phyloP scores from a whole-genome alignment of 805 yeast genomes.

The Saccharomycopsis javanensis region DNA sequence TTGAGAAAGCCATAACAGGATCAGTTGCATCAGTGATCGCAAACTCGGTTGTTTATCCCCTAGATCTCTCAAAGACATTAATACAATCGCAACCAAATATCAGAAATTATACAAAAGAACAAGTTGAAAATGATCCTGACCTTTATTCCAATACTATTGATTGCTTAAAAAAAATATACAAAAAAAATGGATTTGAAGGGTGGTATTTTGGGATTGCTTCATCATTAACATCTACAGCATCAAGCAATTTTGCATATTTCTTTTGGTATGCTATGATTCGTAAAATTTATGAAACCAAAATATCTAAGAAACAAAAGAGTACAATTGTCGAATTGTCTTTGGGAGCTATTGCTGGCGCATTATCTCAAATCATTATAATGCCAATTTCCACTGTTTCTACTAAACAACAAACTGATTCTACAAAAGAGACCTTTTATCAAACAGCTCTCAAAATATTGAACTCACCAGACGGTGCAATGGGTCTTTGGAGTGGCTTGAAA shows the following conservation, averaged over 20 bases:
- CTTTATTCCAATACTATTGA: conserved; percentile 51
- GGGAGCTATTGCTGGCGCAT: conserved; percentile 76
- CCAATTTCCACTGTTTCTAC: conserved; percentile 74
- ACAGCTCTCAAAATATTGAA: conserved; percentile 42
- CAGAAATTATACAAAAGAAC: conserved; percentile 18
- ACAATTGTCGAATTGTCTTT: conserved; percentile 61
- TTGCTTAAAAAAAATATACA: conserved; percentile 49
- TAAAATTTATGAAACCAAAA: conserved; percentile 37
- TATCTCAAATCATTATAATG: conserved; percentile 71
- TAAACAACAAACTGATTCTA: conserved; percentile 45
- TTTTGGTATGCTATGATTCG: conserved; percentile 78
- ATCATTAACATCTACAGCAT: conserved; percentile 59
- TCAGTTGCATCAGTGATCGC: conserved; percentile 77
- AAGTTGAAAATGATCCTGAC: conserved; percentile 20
- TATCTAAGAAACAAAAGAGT: conserved; percentile 30
- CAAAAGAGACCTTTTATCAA: conserved; percentile 26
- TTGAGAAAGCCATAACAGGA: conserved; percentile 76
- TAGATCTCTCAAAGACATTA: conserved; percentile 68
- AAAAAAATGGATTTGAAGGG: conserved; percentile 53
- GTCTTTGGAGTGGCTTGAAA: conserved; percentile 78
- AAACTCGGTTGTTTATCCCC: conserved; percentile 68
- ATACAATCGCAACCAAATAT: conserved; percentile 53
- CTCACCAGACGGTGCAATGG: conserved; percentile 53
- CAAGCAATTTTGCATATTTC: conserved; percentile 74
- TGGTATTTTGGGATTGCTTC: conserved; percentile 66